phyloP scores from a whole-genome alignment of 768 basidiomycete genomes.

The Chalciporus piperatus region DNA sequence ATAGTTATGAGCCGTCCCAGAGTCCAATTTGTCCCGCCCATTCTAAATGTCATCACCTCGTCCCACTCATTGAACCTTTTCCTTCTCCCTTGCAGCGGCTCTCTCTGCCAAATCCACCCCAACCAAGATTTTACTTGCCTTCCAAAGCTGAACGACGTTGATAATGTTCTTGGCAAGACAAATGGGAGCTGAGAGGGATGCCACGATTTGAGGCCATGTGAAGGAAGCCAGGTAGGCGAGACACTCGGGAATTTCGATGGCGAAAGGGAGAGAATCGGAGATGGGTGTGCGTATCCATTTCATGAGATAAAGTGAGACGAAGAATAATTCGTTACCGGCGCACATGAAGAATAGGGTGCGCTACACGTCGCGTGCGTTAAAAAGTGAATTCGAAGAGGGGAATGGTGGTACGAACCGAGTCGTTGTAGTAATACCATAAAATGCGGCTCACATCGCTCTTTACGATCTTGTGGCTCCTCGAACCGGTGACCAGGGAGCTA shows the following conservation, averaged over 20 bases:
- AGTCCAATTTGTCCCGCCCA: constrained; percentile 4
- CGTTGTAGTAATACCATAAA: constrained; percentile 90
- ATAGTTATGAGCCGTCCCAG: constrained; percentile 15
- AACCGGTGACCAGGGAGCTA: constrained; percentile 94
- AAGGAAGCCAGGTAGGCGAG: constrained; percentile 28
- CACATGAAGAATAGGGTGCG: constrained; percentile 88
- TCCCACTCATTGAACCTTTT: constrained; percentile 21
- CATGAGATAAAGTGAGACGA: constrained; percentile 91
- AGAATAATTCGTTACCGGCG: constrained; percentile 94
- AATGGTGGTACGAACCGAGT: constrained; percentile 58
- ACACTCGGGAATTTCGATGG: constrained; percentile 19
- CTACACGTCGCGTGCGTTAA: constrained; percentile 37
- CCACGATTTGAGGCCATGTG: constrained; percentile 79
- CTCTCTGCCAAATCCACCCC: constrained; percentile 91
- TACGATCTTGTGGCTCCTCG: constrained; percentile 89
- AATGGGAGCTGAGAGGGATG: constrained; percentile 58
- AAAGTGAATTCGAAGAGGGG: background rate
- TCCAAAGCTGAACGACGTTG: constrained; percentile 97
- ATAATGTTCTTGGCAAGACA: constrained; percentile 86
- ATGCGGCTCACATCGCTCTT: constrained; percentile 91
- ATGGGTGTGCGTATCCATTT: constrained; percentile 78
- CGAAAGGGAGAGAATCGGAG: constrained; percentile 24
- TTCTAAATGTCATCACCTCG: constrained; percentile 14
- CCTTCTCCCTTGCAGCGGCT: constrained; percentile 53
- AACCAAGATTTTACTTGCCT: constrained; percentile 91